Conservation (phyloP, 768 basidiomycete genomes). For the Hygrocybe punicea region DNA sequence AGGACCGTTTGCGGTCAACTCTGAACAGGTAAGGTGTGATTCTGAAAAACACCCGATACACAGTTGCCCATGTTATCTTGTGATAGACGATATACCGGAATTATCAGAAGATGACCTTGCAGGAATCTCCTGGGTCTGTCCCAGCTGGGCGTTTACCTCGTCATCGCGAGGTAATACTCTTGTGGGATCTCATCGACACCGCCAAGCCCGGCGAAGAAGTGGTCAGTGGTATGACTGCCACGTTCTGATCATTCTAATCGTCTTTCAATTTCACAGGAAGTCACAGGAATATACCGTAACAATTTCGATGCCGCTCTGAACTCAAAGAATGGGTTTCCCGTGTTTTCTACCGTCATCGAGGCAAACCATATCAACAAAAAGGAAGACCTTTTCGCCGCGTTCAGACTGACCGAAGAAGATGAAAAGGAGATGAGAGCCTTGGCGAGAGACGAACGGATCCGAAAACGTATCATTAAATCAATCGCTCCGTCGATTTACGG, state of each 20-base stretch:
- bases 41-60: not conserved
- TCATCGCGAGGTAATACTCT: constrained; percentile 92
- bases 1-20: constrained; percentile 95
- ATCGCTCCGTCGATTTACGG: constrained; percentile 99
- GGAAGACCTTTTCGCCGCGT: constrained; percentile 98
- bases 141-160: constrained; percentile 95
- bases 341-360: constrained; percentile 97
- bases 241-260: not conserved
- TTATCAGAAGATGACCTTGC: constrained; percentile 97
- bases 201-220: constrained; percentile 99
- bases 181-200: constrained; percentile 97
- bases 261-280: constrained; percentile 58
- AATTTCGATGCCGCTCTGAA: constrained; percentile 98
- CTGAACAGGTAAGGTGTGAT: constrained; percentile 71
- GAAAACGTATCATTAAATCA: constrained; percentile 96
- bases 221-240: constrained; percentile 43
- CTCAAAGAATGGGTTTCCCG: constrained; percentile 98
- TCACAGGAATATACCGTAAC: constrained; percentile 97
- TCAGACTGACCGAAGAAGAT: constrained; percentile 95
- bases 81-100: constrained; percentile 92
- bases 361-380: constrained; percentile 99
- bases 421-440: constrained; percentile 87
- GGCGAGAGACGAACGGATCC: constrained; percentile 88
- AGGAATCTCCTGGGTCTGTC: constrained; percentile 96
- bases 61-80: not conserved